Evolutionary conservation across 2,329 filamentous ascomycete genomes (phyloP).

Genomic region (Cadophora sp.): DNA sequence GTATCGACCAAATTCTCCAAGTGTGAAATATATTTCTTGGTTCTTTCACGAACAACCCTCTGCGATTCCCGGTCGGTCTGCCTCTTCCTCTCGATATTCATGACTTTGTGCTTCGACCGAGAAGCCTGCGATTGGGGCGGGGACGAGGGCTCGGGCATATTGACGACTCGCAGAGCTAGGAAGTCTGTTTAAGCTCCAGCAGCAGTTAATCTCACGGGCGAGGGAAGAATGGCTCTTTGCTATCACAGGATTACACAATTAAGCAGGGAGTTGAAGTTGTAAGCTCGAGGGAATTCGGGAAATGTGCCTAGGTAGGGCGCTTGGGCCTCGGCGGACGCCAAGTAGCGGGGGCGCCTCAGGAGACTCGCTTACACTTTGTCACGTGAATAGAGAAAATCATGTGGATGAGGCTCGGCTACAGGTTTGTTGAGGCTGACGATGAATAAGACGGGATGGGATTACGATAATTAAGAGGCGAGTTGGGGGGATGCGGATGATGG

Average conservation of each 20-base stretch:
- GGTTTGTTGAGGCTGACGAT: not conserved
- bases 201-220: not conserved
- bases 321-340: not conserved
- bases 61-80: not conserved
- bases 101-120: not conserved
- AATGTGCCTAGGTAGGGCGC: not conserved
- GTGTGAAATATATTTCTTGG: not conserved
- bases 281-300: not conserved
- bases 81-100: not conserved
- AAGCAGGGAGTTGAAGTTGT: not conserved
- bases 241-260: not conserved
- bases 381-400: not conserved
- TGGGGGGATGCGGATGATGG: no score
- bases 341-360: not conserved
- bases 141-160: not conserved
- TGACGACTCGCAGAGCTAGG: not conserved
- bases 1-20: conserved; percentile 1
- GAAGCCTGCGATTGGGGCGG: not conserved
- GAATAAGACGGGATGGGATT: no score
- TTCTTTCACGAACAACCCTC: not conserved
- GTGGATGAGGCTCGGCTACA: not conserved
- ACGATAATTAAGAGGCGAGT: no score
- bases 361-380: not conserved
- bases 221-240: not conserved
- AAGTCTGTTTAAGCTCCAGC: not conserved